Conservation (phyloP, 352 stramenopile genomes). For the Pythium rishiriense region DNA sequence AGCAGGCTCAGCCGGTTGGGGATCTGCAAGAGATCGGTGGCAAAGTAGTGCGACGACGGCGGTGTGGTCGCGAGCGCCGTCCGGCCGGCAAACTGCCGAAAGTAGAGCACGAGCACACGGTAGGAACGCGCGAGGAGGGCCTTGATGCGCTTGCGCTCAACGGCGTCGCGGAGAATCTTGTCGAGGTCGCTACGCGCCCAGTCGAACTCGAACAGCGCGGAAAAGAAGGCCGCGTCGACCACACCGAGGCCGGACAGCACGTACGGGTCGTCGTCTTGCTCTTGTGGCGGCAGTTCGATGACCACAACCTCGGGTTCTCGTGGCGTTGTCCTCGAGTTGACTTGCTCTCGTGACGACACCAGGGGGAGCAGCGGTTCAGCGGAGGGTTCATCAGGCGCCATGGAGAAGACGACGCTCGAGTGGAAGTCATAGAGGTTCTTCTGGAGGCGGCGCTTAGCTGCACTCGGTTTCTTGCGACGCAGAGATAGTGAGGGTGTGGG, state of each 20-base stretch:
- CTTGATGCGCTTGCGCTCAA: conserved; percentile 63
- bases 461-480: conserved; percentile 19
- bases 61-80: conserved; percentile 8
- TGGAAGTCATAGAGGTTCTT: conserved; percentile 65
- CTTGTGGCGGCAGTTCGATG: conserved; percentile 17
- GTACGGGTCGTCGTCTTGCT: conserved; percentile 26
- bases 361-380: neutral
- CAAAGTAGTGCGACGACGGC: neutral
- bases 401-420: conserved; percentile 58
- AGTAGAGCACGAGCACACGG: conserved; percentile 65
- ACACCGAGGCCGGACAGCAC: conserved; percentile 35
- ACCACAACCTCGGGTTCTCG: conserved; percentile 6
- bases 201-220: conserved; percentile 52
- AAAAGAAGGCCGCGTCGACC: conserved; percentile 33
- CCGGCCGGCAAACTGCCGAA: conserved; percentile 53
- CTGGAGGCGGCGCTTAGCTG: conserved; percentile 40
- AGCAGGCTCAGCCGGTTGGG: conserved; percentile 50
- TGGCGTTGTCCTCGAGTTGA: neutral
- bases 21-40: conserved; percentile 43
- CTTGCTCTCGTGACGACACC: neutral
- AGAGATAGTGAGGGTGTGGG: neutral
- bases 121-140: conserved; percentile 42
- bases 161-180: conserved; percentile 57
- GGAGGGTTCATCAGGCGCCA: conserved; percentile 19
- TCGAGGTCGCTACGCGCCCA: conserved; percentile 54